Percentiles rank a stretch among this genome's conserved stretches.
Evolutionary conservation across 805 yeast species (phyloP).

Genomic region (Komagataella pastoris): DNA sequence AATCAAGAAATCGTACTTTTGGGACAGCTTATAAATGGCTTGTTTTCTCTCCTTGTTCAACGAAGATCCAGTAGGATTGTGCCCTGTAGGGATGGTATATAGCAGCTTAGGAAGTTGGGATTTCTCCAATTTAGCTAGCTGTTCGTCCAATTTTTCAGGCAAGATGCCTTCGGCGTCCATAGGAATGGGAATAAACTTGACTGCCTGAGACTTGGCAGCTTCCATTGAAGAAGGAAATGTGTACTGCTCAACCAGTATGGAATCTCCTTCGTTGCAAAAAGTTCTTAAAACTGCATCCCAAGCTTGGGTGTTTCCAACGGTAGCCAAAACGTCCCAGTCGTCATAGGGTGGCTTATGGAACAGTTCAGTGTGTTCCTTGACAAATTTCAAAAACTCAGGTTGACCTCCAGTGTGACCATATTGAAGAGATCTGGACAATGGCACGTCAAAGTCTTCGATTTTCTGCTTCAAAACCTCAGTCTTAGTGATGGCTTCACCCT

Average conservation of each 20-base stretch:
- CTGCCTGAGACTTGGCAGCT: slow-evolving; percentile 49
- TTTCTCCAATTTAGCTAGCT: slow-evolving; percentile 47
- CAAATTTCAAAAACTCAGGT: slow-evolving; percentile 49
- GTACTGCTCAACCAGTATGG: slow-evolving; percentile 64
- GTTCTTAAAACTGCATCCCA: slow-evolving; percentile 77
- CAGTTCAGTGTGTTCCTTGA: slow-evolving; percentile 61
- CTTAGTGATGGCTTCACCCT: slow-evolving; percentile 21
- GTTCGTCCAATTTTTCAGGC: slow-evolving; percentile 39
- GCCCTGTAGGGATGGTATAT: slow-evolving; percentile 92
- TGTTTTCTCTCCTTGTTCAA: slow-evolving; percentile 65
- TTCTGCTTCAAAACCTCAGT: slow-evolving; percentile 24
- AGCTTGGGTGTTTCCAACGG: slow-evolving; percentile 84
- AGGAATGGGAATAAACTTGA: slow-evolving; percentile 48
- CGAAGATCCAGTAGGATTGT: slow-evolving; percentile 94
- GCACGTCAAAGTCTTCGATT: slow-evolving; percentile 44
- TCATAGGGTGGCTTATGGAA: slow-evolving; percentile 38
- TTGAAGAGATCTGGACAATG: slow-evolving; percentile 78
- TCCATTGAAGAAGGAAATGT: slow-evolving; percentile 66
- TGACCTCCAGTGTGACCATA: slow-evolving; percentile 84
- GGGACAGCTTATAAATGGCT: slow-evolving; percentile 64
- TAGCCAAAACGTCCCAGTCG: slow-evolving; percentile 63
- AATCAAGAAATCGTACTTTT: slow-evolving; percentile 74
- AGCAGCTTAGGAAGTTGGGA: slow-evolving; percentile 61
- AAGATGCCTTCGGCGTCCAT: slow-evolving; percentile 56
- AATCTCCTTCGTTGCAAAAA: slow-evolving; percentile 43